Conservation (phyloP, 345 rosid genomes). For the Brassica napus region Da-Ae NC_063442.1:1477001-1477500, state of each 20-base stretch:
- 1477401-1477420: conserved; percentile 31
- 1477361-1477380: conserved; percentile 23
- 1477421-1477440: conserved; percentile 35
- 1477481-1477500: conserved; percentile 11
- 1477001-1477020: background rate
- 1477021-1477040: conserved; percentile 6
- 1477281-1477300: background rate
- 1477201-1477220: conserved; percentile 60
- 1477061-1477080: conserved; percentile 32
- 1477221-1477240: background rate
- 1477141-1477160: conserved; percentile 60
- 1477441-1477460: conserved; percentile 63
- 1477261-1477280: background rate
- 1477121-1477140: conserved; percentile 75
- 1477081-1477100: conserved; percentile 31
- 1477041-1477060: background rate
- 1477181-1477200: conserved; percentile 51
- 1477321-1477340: background rate
- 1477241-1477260: background rate
- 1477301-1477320: background rate
- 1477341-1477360: conserved; percentile 19
- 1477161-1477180: conserved; percentile 89
- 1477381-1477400: conserved; percentile 34
- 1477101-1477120: conserved; percentile 39
- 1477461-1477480: conserved; percentile 84